Evolutionary conservation across 2,329 filamentous ascomycete species (phyloP).

Genomic region (Incumbomyces delicatus): DNA sequence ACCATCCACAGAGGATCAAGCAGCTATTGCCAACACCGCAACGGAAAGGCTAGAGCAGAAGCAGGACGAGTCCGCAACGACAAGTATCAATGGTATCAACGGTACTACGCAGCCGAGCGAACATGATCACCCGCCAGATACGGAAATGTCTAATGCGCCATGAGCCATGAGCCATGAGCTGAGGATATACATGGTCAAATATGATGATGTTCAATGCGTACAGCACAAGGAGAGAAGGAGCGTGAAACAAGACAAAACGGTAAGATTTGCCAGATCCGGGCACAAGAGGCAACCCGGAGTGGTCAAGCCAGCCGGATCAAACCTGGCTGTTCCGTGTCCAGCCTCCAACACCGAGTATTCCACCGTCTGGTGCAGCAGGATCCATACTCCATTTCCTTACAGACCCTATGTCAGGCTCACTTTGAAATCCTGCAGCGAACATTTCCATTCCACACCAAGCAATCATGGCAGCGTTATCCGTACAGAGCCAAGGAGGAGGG

Average conservation of each 20-base stretch:
- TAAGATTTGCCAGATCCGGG: neutral
- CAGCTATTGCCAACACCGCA: too few relatives aligned
- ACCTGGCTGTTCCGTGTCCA: slow-evolving; percentile 31
- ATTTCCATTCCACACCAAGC: slow-evolving; percentile 91
- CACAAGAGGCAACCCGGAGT: too few relatives aligned
- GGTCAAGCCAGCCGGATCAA: too few relatives aligned
- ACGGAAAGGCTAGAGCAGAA: too few relatives aligned
- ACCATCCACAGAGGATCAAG: too few relatives aligned
- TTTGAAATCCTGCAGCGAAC: slow-evolving; percentile 67
- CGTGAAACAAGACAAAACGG: neutral
- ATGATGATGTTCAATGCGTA: too few relatives aligned
- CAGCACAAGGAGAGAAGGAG: too few relatives aligned
- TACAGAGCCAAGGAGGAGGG: slow-evolving; percentile 71
- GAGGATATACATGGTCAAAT: neutral
- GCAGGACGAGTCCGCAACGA: neutral
- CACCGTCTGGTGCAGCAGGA: slow-evolving; percentile 48
- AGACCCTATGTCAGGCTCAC: slow-evolving; percentile 50
- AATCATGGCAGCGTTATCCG: slow-evolving; percentile 96
- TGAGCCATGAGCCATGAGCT: slow-evolving; percentile 1
- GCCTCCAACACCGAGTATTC: slow-evolving; percentile 53
- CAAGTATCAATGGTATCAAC: neutral
- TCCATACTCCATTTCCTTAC: slow-evolving; percentile 69
- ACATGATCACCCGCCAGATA: neutral
- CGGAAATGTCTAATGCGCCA: slow-evolving; percentile 6
- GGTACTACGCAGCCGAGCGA: neutral